phyloP scores from a whole-genome alignment of 1,284 basidiomycete genomes.

The Golubevia sp. region DNA sequence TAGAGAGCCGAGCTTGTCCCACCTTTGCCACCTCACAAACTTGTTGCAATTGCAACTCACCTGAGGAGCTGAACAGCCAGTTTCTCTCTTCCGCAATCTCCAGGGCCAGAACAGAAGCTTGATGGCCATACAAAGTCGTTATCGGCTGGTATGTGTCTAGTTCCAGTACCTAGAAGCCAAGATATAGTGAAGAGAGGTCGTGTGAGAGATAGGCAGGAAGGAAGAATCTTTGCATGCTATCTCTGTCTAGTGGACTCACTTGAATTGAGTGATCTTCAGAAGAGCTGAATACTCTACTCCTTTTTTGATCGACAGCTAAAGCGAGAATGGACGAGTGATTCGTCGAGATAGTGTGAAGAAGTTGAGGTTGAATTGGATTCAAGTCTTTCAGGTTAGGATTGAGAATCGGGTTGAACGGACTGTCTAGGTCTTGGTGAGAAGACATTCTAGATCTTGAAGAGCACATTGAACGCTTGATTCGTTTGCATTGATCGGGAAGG shows the following conservation, averaged over 20 bases:
- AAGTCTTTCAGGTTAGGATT: too few relatives aligned
- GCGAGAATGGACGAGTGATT: constrained; percentile 35
- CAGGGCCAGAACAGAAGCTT: constrained; percentile 80
- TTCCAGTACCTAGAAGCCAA: constrained; percentile 29
- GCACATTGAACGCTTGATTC: too few relatives aligned
- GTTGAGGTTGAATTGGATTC: neutral
- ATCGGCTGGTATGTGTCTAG: constrained; percentile 26
- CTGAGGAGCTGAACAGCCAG: constrained; percentile 85
- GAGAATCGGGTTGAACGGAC: too few relatives aligned
- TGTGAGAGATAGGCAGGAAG: neutral
- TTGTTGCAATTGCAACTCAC: too few relatives aligned
- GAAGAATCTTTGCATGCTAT: neutral
- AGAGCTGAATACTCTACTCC: constrained; percentile 33
- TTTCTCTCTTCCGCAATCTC: constrained; percentile 75
- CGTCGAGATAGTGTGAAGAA: constrained; percentile 38
- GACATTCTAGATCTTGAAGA: too few relatives aligned
- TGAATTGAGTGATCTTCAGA: constrained; percentile 33
- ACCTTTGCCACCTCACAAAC: too few relatives aligned
- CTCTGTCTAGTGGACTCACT: neutral
- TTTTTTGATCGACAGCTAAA: constrained; percentile 36
- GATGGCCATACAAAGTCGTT: constrained; percentile 69
- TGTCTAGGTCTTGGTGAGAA: too few relatives aligned
- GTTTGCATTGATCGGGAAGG: too few relatives aligned
- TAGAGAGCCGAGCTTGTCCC: too few relatives aligned
- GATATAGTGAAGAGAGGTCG: neutral